Evolutionary conservation across 768 basidiomycete genomes (phyloP).

Genomic region (Cyathus striatus): DNA sequence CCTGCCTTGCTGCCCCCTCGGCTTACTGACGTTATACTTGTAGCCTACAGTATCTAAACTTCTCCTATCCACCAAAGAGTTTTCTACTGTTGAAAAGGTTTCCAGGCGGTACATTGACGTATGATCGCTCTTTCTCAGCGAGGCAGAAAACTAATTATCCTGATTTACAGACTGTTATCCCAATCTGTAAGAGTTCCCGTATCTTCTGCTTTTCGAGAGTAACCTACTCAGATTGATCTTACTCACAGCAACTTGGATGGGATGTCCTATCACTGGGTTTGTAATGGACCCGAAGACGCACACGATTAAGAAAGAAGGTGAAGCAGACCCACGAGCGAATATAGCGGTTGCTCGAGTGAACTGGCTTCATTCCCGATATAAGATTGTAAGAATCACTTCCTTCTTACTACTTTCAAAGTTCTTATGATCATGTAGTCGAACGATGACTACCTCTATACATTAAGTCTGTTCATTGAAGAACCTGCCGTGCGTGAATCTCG

Average conservation of each 20-base stretch:
- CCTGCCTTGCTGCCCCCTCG: neutral
- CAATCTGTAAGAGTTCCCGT: conserved; percentile 26
- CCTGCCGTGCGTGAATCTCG: conserved; percentile 25
- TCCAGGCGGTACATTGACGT: conserved; percentile 46
- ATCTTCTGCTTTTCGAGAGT: neutral
- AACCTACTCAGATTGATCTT: neutral
- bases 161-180: conserved; percentile 32
- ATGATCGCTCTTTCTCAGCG: conserved; percentile 10
- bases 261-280: conserved; percentile 19
- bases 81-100: conserved; percentile 26
- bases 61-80: conserved; percentile 33
- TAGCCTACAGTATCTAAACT: conserved; percentile 44
- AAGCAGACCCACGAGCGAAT: conserved; percentile 33
- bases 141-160: conserved; percentile 1
- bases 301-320: neutral
- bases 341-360: conserved; percentile 37
- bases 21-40: neutral
- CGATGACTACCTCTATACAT: conserved; percentile 37
- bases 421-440: conserved; percentile 18
- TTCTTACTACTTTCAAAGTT: neutral
- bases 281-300: neutral
- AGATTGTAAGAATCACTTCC: conserved; percentile 23
- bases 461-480: conserved; percentile 31
- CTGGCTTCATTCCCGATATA: conserved; percentile 37
- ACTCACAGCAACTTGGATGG: conserved; percentile 23